A percentile compares a stretch with the other conserved stretches of the same genome.
phyloP scores from a whole-genome alignment of 441 rosid species.

The Corymbia citriodora region DNA sequence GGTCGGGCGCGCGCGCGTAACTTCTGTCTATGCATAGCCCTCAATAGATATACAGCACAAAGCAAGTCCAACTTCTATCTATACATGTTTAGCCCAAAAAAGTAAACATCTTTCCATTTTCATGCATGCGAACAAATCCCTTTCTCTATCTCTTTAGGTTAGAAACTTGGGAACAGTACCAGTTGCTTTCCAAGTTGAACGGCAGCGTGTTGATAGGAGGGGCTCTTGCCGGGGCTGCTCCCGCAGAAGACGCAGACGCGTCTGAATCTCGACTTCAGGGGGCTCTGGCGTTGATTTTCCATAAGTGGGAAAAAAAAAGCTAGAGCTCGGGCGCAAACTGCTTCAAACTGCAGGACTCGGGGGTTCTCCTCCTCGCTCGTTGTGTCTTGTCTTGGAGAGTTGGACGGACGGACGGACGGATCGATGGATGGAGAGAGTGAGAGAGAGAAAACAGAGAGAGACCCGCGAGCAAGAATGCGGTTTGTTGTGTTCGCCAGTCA shows the following conservation, averaged over 20 bases:
- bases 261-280: not conserved
- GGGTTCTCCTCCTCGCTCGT: not conserved
- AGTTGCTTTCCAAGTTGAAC: slow-evolving; percentile 11
- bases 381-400: not conserved
- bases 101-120: not conserved
- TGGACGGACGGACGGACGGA: not conserved
- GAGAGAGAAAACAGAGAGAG: not conserved
- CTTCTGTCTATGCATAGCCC: not conserved
- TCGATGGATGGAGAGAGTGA: not conserved
- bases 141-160: not conserved
- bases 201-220: slow-evolving; percentile 9
- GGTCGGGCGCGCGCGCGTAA: not conserved
- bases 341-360: not conserved
- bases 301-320: not conserved
- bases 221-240: slow-evolving; percentile 13
- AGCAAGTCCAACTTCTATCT: not conserved
- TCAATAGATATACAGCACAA: not conserved
- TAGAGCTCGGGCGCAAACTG: not conserved
- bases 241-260: slow-evolving; percentile 16
- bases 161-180: not conserved
- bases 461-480: not conserved
- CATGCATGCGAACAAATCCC: not conserved
- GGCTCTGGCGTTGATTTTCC: not conserved
- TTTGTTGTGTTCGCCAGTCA: not conserved
- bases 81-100: not conserved